These are phyloP conservation scores for Arabidopsis arenosa DNA, from an alignment of 345 rosid species.

Conservation along the genomic window DNA sequence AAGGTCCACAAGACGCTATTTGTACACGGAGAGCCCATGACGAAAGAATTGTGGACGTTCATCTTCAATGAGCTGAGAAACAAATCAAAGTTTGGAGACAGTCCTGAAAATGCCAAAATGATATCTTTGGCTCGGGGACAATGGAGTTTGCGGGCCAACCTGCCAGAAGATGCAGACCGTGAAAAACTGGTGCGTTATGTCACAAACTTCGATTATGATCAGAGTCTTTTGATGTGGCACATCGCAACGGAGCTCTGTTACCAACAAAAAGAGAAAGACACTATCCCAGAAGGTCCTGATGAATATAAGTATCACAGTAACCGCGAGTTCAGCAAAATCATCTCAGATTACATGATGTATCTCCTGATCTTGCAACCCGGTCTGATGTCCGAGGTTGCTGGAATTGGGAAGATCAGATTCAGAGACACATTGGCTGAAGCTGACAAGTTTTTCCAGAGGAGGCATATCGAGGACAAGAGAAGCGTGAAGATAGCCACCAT, in stretches of 20 bases:
- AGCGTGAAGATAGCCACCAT: constrained; percentile 33
- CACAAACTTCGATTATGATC: constrained; percentile 46
- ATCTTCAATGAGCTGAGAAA: constrained; percentile 49
- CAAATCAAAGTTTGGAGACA: constrained; percentile 55
- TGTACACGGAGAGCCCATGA: constrained; percentile 52
- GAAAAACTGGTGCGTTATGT: constrained; percentile 46
- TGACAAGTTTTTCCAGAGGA: constrained; percentile 47
- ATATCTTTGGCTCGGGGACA: constrained; percentile 61
- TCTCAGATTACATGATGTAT: constrained; percentile 67
- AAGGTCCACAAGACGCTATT: constrained; percentile 30
- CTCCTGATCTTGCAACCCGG: constrained; percentile 62
- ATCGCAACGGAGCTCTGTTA: constrained; percentile 66
- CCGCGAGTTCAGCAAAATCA: constrained; percentile 50
- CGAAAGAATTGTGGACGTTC: constrained; percentile 53
- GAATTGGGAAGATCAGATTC: constrained; percentile 59
- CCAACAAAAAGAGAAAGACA: constrained; percentile 11
- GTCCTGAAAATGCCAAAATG: constrained; percentile 53
- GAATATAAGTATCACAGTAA: neutral
- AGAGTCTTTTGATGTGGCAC: constrained; percentile 60
- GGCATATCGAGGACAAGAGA: constrained; percentile 9
- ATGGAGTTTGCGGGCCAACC: constrained; percentile 48
- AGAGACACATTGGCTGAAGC: constrained; percentile 62
- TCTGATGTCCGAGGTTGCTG: constrained; percentile 60
- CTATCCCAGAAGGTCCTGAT: neutral
- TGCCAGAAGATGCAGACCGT: neutral